A percentile compares a stretch with the other conserved stretches of the same genome.
These are phyloP conservation scores for Saxophila tyrrhenica DNA, from an alignment of 495 filamentous ascomycete species.

Conservation along the genomic window DNA sequence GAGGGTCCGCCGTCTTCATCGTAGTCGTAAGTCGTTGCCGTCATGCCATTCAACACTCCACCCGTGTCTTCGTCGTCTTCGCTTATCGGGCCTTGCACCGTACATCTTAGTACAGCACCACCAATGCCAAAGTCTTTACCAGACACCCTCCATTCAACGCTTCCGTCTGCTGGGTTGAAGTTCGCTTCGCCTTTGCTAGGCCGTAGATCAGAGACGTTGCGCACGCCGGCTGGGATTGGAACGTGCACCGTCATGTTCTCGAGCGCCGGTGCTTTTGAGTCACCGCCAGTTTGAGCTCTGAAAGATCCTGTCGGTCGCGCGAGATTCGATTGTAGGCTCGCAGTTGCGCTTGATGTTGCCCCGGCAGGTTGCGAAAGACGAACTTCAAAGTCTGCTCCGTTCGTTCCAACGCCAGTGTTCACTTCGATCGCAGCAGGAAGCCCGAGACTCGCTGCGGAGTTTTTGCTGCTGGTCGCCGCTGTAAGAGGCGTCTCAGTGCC, in stretches of 20 bases:
- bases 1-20: slow-evolving; percentile 47
- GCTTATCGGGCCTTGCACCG: slow-evolving; percentile 56
- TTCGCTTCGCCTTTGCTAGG: slow-evolving; percentile 75
- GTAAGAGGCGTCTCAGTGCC: slow-evolving; percentile 20
- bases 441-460: slow-evolving; percentile 48
- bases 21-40: slow-evolving; percentile 33
- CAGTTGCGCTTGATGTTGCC: slow-evolving; percentile 14
- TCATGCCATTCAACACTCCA: slow-evolving; percentile 9
- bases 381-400: slow-evolving; percentile 80
- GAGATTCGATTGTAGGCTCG: slow-evolving; percentile 17
- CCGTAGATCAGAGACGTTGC: slow-evolving; percentile 76
- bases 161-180: slow-evolving; percentile 57
- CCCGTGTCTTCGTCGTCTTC: slow-evolving; percentile 45
- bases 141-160: slow-evolving; percentile 75
- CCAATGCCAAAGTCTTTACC: slow-evolving; percentile 50
- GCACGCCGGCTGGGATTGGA: slow-evolving; percentile 67
- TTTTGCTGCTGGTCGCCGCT: slow-evolving; percentile 19
- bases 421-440: slow-evolving; percentile 75
- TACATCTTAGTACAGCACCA: slow-evolving; percentile 62
- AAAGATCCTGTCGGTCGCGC: slow-evolving; percentile 1
- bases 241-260: slow-evolving; percentile 74
- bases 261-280: slow-evolving; percentile 41
- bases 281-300: slow-evolving; percentile 2
- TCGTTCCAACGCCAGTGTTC: slow-evolving; percentile 60
- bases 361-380: slow-evolving; percentile 49